Evolutionary conservation across 78 protist species (phyloP), one percentile per base, ranked within the genome.

Genomic region (Pelomyxa schiedti): DNA sequence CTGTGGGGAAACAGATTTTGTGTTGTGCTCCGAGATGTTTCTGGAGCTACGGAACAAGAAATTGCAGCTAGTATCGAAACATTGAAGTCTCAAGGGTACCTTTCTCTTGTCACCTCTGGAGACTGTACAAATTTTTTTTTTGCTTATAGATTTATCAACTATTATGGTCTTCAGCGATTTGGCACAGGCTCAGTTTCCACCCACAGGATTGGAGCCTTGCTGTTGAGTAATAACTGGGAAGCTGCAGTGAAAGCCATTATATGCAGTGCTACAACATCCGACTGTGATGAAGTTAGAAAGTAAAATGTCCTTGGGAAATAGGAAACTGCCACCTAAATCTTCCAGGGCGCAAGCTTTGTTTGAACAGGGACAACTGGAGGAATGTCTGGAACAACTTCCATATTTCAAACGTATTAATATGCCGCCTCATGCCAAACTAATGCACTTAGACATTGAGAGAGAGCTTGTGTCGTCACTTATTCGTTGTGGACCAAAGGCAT

Each of bases 161-260:
- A 86, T 65, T 90, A 80, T 72, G 89, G 95, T 29, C 79, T 75
- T 26, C 95, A 90, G 66, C 58, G 95, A 32, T 90, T 90, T 69
- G 93, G 95, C 8, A 79, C 90, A 40, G 91, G 81, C 4, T 41
- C 77, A 0, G 53, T 79, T 1, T 75, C 76, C 8, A 90, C 95
- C 4, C 69, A 82, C 76, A 52, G 64, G 35, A 52, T 90, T 28
- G 95, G 92, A 30, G 39, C 24, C 28, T 66, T 69, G 6, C 42
- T 90, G 41, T 58, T 89, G 6, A 29, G 47, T 8, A 69, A 79
- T 30, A 38, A 83, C 24, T 77, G 77, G 82, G 73, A 83, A 52
- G 52, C 69, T 22, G 88, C 77, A 0, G 82, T 75, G 1, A 28
- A 53, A 4, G 65, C 78, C 42, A 69, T 83, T 3, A 42, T 83